Conservation (phyloP, 495 filamentous ascomycete genomes). For the Opeltia flavorubescens region DNA sequence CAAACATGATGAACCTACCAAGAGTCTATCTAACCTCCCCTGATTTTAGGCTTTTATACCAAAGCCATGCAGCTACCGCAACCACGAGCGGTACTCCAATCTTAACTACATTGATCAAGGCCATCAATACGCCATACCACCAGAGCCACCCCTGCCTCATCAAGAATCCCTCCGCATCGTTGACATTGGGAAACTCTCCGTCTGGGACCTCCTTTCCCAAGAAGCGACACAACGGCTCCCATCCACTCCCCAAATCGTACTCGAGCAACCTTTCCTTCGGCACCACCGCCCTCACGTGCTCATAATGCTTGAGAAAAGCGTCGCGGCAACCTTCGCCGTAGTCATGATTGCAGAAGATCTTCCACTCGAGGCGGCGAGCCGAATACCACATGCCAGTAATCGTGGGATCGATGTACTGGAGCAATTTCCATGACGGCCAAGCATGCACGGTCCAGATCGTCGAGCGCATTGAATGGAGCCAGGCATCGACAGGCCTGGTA, state of each 20-base stretch:
- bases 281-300: slow-evolving; percentile 19
- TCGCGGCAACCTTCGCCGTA: too few relatives aligned
- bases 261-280: slow-evolving; percentile 22
- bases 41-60: too few relatives aligned
- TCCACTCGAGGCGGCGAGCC: slow-evolving; percentile 6
- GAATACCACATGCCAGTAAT: slow-evolving; percentile 4
- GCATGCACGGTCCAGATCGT: background rate
- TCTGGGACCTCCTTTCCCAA: slow-evolving; percentile 29
- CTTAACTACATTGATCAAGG: too few relatives aligned
- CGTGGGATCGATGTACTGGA: slow-evolving; percentile 8
- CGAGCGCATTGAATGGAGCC: slow-evolving; percentile 16
- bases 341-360: slow-evolving; percentile 4
- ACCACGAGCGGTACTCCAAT: too few relatives aligned
- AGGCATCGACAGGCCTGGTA: slow-evolving; percentile 30
- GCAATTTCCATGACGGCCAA: slow-evolving; percentile 3
- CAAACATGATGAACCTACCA: too few relatives aligned
- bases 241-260: slow-evolving; percentile 29
- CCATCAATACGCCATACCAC: too few relatives aligned
- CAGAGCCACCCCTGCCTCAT: too few relatives aligned
- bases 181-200: slow-evolving; percentile 3
- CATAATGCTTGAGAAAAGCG: too few relatives aligned
- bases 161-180: too few relatives aligned
- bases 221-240: slow-evolving; percentile 31
- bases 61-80: too few relatives aligned
- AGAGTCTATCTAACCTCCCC: too few relatives aligned